Base-by-base conservation (phyloP, 495 filamentous ascomycete genomes). In the Aspergillus carlsbadensis region DNA sequence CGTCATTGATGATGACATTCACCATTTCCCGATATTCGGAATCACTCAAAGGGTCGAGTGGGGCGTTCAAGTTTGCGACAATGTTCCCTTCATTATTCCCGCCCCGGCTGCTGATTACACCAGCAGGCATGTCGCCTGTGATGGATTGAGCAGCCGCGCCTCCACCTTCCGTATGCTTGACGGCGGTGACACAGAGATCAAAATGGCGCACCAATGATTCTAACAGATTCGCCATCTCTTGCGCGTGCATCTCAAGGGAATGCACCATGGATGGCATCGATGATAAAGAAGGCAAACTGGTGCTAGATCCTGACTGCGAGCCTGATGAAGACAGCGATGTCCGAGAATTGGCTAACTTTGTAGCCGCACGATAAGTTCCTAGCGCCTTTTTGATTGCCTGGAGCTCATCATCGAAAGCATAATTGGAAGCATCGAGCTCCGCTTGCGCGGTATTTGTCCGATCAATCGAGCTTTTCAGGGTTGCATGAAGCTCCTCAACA, bases 161-260 rank as follows among this genome's bases (percentile, higher is more conserved):
- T 11, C 91, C 92, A 21, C 92, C 94, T 75, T 98, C 92, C 2
- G 93, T 96, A 56, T 93, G 88, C 59, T 91, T 89, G 26, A 98
- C 86, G 0, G 95, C 95, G 3, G 85, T 92, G 18, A 94, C 90
- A 65, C 94, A 98, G 52, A 95, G 84, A 70, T 98, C 94, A 62
- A 96, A 98, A 71, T 98, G 95, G 13, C 78, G 78, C n/a, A 90
- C 92, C 18, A 98, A 78, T 2, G 87, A 88, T 60, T 93, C 84
- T 1, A 98, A 79, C 18, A 89, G 76, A 47, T 83, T 75, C 26
- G 92, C 94, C 88, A 96, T 94, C 58, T 86, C 86, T 59, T 87
- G 84, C 0, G 94, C 92, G 57, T 92, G 85, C 47, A 78, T 78
- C 63, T 96, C 87, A 33, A 97, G 79, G 5, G 81, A 78, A 43